Conservation (phyloP, 1,284 basidiomycete species). For the Hypsizygus ulmarius region DNA sequence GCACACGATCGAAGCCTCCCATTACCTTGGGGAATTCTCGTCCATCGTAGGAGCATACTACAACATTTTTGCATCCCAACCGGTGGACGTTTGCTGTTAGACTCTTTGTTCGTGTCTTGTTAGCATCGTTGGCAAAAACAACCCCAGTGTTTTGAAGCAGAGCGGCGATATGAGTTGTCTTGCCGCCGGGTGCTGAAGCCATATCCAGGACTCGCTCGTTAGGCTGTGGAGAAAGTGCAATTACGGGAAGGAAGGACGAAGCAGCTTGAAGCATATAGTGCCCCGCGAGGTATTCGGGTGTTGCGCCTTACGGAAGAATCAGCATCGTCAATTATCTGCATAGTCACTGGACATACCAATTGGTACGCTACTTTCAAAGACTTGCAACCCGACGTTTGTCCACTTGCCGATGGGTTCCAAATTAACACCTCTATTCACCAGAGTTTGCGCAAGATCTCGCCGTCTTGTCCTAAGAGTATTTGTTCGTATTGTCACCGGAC, state of each 20-base stretch:
- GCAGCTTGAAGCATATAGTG: conserved; percentile 99
- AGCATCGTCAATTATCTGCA: background rate
- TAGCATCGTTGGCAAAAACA: conserved; percentile 98
- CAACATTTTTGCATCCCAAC: conserved; percentile 97
- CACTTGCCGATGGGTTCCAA: conserved; percentile 98
- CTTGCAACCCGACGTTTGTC: conserved; percentile 97
- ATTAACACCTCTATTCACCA: conserved; percentile 96
- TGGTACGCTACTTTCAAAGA: conserved; percentile 95
- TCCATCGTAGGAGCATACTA: conserved; percentile 97
- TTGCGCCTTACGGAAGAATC: conserved; percentile 60
- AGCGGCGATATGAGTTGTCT: conserved; percentile 95
- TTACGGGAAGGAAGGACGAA: conserved; percentile 98
- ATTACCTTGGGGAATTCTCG: conserved; percentile 99
- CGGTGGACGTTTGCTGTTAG: conserved; percentile 96
- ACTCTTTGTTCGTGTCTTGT: conserved; percentile 94
- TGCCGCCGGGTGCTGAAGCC: conserved; percentile 98
- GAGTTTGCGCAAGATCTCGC: conserved; percentile 90
- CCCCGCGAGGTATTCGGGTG: conserved; percentile 97
- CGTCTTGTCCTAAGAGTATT: conserved; percentile 95
- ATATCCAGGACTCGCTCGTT: conserved; percentile 96
- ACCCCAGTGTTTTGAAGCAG: conserved; percentile 97
- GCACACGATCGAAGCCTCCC: conserved; percentile 95
- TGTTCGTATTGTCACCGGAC: conserved; percentile 97
- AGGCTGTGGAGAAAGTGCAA: conserved; percentile 91
- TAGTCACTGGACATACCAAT: conserved; percentile 54